Conservation (phyloP, 805 yeast genomes). For the Torulaspora quercuum region DNA sequence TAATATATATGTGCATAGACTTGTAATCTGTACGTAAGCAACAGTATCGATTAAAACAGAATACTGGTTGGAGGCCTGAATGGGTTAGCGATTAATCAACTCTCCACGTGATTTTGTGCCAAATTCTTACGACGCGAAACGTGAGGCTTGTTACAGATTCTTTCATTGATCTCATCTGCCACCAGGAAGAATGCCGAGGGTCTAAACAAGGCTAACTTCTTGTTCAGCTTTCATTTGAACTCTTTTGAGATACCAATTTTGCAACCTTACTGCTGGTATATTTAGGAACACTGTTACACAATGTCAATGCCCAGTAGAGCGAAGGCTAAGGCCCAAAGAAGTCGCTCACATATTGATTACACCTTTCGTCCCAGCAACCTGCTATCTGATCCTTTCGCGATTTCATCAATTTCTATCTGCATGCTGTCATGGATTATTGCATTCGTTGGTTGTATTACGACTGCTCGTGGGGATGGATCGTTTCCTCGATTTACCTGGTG, state of each 20-base stretch:
- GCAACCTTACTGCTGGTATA: no score
- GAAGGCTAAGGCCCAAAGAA: slow-evolving; percentile 27
- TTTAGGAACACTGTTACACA: neutral
- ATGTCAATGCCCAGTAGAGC: slow-evolving; percentile 26
- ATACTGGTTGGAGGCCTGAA: no score
- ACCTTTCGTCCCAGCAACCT: slow-evolving; percentile 46
- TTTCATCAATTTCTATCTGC: slow-evolving; percentile 73
- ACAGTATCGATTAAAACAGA: no score
- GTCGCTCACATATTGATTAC: slow-evolving; percentile 30
- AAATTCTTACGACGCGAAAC: slow-evolving; percentile 8
- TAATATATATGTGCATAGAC: no score
- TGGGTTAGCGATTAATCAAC: no score
- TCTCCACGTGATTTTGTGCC: neutral
- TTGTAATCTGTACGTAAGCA: no score
- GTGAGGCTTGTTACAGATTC: neutral
- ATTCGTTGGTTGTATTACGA: slow-evolving; percentile 77
- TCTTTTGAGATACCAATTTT: no score
- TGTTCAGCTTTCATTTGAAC: no score
- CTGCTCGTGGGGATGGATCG: slow-evolving; percentile 37
- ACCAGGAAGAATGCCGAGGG: no score
- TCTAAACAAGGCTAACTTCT: no score
- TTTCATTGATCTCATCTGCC: no score
- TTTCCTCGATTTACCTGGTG: slow-evolving; percentile 94
- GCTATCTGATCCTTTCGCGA: slow-evolving; percentile 81
- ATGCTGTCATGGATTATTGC: slow-evolving; percentile 82